A percentile compares a stretch with the other conserved stretches of the same genome.
These are phyloP conservation scores for Cicer pinnatifidum DNA, from an alignment of 306 rosid species.

Conservation along the genomic window DNA sequence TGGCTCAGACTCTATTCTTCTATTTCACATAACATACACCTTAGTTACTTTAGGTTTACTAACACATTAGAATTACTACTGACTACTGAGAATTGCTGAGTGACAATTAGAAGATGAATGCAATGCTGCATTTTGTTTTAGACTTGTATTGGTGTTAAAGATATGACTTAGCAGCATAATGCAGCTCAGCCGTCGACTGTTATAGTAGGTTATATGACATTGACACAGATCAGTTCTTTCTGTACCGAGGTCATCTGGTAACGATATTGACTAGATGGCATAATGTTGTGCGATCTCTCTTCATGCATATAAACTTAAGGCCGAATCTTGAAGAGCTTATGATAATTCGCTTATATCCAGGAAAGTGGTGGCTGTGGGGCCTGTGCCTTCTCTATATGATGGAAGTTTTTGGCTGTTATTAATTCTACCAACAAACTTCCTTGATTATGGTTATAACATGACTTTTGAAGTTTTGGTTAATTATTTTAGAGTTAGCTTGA, in stretches of 20 bases:
- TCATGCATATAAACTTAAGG: slow-evolving; percentile 13
- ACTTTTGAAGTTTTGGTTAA: slow-evolving; percentile 22
- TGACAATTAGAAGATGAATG: not conserved
- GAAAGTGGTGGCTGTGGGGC: not conserved
- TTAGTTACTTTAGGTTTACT: not conserved
- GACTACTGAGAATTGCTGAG: not conserved
- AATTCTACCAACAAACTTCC: slow-evolving; percentile 27
- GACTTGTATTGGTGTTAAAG: slow-evolving; percentile 18
- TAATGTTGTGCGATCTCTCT: slow-evolving; percentile 9
- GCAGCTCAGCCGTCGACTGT: not conserved
- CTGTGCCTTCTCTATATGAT: not conserved
- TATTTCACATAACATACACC: slow-evolving; percentile 16
- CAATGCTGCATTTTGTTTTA: slow-evolving; percentile 37
- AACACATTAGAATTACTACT: not conserved
- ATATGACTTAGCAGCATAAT: slow-evolving; percentile 31
- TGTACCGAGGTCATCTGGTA: slow-evolving; percentile 37
- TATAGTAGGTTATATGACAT: slow-evolving; percentile 34
- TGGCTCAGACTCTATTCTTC: not conserved
- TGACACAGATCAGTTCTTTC: slow-evolving; percentile 13
- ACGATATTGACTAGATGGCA: slow-evolving; percentile 17
- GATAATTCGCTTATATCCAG: not conserved
- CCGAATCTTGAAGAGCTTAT: slow-evolving; percentile 23
- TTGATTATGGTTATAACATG: not conserved
- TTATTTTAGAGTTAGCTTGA: slow-evolving; percentile 38
- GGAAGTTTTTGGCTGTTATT: slow-evolving; percentile 17